A percentile compares a stretch with the other conserved stretches of the same genome.
These are phyloP conservation scores for Naganishia liquefaciens DNA, from an alignment of 1,284 basidiomycete species.

Conservation along the genomic window DNA sequence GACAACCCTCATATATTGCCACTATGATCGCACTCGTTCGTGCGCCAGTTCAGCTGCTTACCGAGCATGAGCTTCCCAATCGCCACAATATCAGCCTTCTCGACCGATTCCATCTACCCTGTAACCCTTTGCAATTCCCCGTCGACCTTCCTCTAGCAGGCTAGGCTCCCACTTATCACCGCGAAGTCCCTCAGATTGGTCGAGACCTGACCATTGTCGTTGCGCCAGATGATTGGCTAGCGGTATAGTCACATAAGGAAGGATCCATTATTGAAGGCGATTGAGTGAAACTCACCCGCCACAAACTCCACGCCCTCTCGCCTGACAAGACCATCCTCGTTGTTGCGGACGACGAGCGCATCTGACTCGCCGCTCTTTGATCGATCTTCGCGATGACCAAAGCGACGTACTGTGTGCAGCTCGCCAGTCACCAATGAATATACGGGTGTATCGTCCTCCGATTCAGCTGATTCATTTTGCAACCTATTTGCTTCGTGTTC, in stretches of 20 bases:
- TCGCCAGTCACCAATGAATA: conserved; percentile 87
- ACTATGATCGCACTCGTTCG: too few relatives aligned
- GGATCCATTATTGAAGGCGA: neutral
- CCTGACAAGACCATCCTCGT: conserved; percentile 57
- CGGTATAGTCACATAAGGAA: neutral
- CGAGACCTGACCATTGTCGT: conserved; percentile 79
- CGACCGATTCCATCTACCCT: conserved; percentile 50
- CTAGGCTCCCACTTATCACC: conserved; percentile 75
- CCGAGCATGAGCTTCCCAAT: too few relatives aligned
- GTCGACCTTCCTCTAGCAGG: conserved; percentile 80
- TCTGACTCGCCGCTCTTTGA: conserved; percentile 36
- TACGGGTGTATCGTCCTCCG: conserved; percentile 63
- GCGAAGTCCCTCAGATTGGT: conserved; percentile 60
- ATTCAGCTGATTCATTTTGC: conserved; percentile 31
- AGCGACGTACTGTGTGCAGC: conserved; percentile 63
- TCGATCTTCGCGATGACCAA: conserved; percentile 25
- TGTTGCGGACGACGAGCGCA: conserved; percentile 63
- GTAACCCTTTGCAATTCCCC: conserved; percentile 87
- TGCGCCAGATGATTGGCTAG: conserved; percentile 43
- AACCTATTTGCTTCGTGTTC: conserved; percentile 54
- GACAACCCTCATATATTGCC: too few relatives aligned
- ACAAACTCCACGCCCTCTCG: conserved; percentile 66
- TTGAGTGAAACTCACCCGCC: conserved; percentile 60
- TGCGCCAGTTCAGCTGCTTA: too few relatives aligned
- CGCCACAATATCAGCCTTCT: conserved; percentile 12